Evolutionary conservation across 192 early-diverging fungal species (phyloP).

Genomic region (Radiomyces spectabilis): DNA sequence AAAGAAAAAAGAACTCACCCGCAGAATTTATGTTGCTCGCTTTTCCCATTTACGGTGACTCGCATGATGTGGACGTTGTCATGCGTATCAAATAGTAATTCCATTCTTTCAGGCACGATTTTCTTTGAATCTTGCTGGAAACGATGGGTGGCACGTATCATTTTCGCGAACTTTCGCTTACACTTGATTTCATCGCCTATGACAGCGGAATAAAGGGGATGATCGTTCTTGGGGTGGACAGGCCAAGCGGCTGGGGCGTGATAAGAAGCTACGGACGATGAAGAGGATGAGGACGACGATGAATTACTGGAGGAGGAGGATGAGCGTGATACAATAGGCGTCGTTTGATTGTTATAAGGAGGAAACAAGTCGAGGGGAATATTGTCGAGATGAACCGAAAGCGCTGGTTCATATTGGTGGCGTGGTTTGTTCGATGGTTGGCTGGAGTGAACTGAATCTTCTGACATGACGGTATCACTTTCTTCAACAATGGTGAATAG

Average conservation of each 20-base stretch:
- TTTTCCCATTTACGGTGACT: neutral
- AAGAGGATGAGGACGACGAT: neutral
- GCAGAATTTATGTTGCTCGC: slow-evolving; percentile 12
- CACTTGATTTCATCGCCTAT: slow-evolving; percentile 11
- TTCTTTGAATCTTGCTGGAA: slow-evolving; percentile 10
- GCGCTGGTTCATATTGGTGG: no score
- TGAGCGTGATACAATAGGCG: neutral
- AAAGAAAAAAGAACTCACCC: slow-evolving; percentile 7
- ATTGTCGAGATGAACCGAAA: no score
- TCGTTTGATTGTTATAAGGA: no score
- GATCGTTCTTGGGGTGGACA: neutral
- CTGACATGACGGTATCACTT: neutral
- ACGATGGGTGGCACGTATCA: slow-evolving; percentile 12
- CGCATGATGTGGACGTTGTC: slow-evolving; percentile 15
- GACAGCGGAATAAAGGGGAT: neutral
- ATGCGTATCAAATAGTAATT: slow-evolving; percentile 15
- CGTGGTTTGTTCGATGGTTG: no score
- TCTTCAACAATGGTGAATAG: slow-evolving; percentile 2
- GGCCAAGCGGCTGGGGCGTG: neutral
- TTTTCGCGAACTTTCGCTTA: slow-evolving; percentile 23
- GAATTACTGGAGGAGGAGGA: neutral
- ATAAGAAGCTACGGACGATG: neutral
- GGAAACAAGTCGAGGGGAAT: no score
- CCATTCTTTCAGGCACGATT: slow-evolving; percentile 11
- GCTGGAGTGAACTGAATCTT: no score